These are phyloP conservation scores for Prunus davidiana DNA, from an alignment of 306 rosid species.

Conservation along the genomic window DNA sequence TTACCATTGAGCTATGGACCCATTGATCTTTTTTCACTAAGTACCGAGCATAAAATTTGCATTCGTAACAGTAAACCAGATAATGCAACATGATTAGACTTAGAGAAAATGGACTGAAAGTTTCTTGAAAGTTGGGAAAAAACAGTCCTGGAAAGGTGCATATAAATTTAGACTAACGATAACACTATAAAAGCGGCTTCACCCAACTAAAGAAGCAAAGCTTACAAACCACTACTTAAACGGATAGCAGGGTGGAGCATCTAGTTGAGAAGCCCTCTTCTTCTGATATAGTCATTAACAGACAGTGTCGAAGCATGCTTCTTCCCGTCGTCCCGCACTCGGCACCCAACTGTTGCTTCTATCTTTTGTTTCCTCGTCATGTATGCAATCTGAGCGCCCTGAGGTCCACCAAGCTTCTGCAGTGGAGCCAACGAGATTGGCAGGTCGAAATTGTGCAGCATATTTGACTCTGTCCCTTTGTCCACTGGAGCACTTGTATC, in stretches of 20 bases:
- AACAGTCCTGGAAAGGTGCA: not conserved
- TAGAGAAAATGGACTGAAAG: not conserved
- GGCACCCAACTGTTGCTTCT: constrained; percentile 56
- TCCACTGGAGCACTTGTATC: constrained; percentile 60
- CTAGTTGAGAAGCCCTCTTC: constrained; percentile 51
- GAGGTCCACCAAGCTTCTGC: constrained; percentile 42
- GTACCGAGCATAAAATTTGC: not conserved
- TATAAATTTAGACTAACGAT: not conserved
- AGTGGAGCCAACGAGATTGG: constrained; percentile 49
- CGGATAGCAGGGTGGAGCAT: not conserved
- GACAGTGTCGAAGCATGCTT: constrained; percentile 44
- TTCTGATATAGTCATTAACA: constrained; percentile 61
- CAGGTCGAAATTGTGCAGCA: constrained; percentile 51
- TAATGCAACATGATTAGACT: not conserved
- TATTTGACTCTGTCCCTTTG: constrained; percentile 40
- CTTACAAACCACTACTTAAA: not conserved
- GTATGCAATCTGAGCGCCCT: constrained; percentile 44
- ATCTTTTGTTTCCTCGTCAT: constrained; percentile 53
- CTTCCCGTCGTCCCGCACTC: constrained; percentile 44
- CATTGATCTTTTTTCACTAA: no score
- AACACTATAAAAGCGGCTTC: not conserved
- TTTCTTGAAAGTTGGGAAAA: not conserved
- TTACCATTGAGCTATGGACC: no score
- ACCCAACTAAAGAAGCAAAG: not conserved
- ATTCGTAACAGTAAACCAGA: not conserved